Evolutionary conservation across 1,284 basidiomycete species (phyloP).

Genomic region (Ceratobasidium sp.): DNA sequence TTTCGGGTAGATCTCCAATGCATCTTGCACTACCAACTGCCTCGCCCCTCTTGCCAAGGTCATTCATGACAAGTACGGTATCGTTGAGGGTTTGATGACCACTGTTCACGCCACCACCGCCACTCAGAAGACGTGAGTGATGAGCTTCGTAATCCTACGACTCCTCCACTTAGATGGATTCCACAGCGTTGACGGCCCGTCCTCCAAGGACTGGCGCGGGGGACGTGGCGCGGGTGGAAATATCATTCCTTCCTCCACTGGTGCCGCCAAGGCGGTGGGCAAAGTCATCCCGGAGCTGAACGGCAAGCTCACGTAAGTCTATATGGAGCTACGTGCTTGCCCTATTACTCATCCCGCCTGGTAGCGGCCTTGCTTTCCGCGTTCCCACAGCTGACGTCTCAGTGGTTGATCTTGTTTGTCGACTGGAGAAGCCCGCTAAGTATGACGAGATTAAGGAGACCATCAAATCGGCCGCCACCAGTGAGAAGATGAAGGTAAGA

Average conservation of each 20-base stretch:
- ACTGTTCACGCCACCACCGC: constrained; percentile 98
- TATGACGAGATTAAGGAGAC: constrained; percentile 95
- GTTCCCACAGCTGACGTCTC: constrained; percentile 97
- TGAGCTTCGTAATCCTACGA: not conserved
- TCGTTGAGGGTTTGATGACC: constrained; percentile 98
- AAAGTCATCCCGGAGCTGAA: constrained; percentile 98
- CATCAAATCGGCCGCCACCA: constrained; percentile 86
- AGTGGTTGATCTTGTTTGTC: constrained; percentile 97
- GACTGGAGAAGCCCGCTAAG: constrained; percentile 86
- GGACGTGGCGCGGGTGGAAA: constrained; percentile 97
- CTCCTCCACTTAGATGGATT: not conserved
- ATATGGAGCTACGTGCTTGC: not conserved
- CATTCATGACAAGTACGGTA: constrained; percentile 95
- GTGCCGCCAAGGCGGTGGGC: constrained; percentile 99
- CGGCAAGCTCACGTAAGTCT: constrained; percentile 90
- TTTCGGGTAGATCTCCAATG: constrained; percentile 86
- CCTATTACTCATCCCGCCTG: not conserved
- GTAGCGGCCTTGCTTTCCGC: constrained; percentile 95
- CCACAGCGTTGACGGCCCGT: constrained; percentile 94
- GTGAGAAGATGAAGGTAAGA: constrained; percentile 63
- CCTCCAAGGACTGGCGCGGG: constrained; percentile 95
- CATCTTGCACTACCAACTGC: constrained; percentile 99
- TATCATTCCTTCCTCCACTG: constrained; percentile 99
- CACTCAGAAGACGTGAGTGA: constrained; percentile 79
- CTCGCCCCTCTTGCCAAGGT: constrained; percentile 99